Percentiles rank a stretch among this genome's conserved stretches.
Evolutionary conservation across 352 stramenopile genomes (phyloP).

Genomic region (Globisporangium okanoganense): DNA sequence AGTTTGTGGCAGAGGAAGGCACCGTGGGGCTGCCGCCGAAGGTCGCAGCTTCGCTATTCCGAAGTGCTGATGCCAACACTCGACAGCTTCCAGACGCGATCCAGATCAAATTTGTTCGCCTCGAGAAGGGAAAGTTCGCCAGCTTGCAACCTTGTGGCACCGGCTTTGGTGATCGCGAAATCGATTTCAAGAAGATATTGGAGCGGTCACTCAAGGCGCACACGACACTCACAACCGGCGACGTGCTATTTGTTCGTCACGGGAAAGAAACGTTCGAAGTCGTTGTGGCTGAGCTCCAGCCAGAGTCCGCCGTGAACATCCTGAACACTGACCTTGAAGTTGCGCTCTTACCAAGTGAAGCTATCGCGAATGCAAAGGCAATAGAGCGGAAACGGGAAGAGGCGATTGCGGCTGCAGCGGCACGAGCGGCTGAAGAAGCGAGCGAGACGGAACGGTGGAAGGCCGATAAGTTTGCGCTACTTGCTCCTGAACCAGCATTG

Average conservation of each 20-base stretch:
- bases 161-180: conserved; percentile 68
- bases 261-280: conserved; percentile 77
- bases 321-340: conserved; percentile 84
- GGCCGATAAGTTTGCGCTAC: conserved; percentile 26
- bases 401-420: conserved; percentile 20
- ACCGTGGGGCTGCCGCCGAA: conserved; percentile 76
- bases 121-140: conserved; percentile 68
- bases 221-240: conserved; percentile 72
- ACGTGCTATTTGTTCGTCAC: conserved; percentile 75
- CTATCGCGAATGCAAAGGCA: conserved; percentile 34
- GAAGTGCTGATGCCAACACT: neutral
- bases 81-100: conserved; percentile 30
- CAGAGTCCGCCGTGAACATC: conserved; percentile 57
- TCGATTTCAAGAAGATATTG: conserved; percentile 83
- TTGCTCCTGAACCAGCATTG: conserved; percentile 33
- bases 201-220: conserved; percentile 67
- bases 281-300: conserved; percentile 49
- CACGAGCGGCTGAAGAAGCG: conserved; percentile 18
- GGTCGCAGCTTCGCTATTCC: conserved; percentile 64
- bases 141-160: conserved; percentile 60
- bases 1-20: conserved; percentile 78
- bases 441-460: conserved; percentile 41
- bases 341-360: conserved; percentile 68
- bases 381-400: conserved; percentile 28
- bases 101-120: conserved; percentile 64